Base-by-base conservation (phyloP, 2,329 filamentous ascomycete species). In the Pseudogymnoascus sp. region DNA sequence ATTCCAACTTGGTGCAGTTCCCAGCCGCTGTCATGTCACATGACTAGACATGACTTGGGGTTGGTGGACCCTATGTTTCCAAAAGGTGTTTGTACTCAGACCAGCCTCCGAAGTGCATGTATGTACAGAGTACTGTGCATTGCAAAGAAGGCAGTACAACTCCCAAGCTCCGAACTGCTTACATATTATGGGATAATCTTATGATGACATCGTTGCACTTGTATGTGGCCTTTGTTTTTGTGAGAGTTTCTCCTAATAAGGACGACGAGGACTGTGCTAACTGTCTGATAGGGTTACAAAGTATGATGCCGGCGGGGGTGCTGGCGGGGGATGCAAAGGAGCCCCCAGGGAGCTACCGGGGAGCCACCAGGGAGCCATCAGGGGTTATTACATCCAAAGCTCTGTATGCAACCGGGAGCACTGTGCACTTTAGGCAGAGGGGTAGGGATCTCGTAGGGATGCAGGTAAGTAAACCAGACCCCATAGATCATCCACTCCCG, bases 121-220 rank as follows among this genome's bases (percentile, higher is more conserved):
- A 53, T 31, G 44, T 31, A 53, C 8, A 21, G 23, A 31, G 23
- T 31, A 53, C 44, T 10, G 8, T 31, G 7, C 44, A 31, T 50
- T 25, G 21, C 12, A 53, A 28, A 16, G n/a, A 53, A 53, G 25
- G 44, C 44, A 53, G 44, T 53, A 53, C 44, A 28, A 53, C 44
- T 14, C 40, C 44, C 44, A 53, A 53, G 7, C 44, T 50, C 44
- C 44, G 44, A 53, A 31, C 23, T n/a, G 44, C 23, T 31, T 53
- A 53, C 44, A 53, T 53, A 31, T 53, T 31, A 31, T 16, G 23
- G 44, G 14, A 31, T 53, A 53, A 53, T 53, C 44, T 53, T 53
- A 53, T 53, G 23, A 53, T 53, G 44, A 53, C 44, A 25, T 53
- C 44, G 44, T 53, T 53, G 44, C 44, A 53, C 44, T 53, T 23